phyloP scores from a whole-genome alignment of 208 protist genomes.

The Acanthamoeba castellanii region DNA sequence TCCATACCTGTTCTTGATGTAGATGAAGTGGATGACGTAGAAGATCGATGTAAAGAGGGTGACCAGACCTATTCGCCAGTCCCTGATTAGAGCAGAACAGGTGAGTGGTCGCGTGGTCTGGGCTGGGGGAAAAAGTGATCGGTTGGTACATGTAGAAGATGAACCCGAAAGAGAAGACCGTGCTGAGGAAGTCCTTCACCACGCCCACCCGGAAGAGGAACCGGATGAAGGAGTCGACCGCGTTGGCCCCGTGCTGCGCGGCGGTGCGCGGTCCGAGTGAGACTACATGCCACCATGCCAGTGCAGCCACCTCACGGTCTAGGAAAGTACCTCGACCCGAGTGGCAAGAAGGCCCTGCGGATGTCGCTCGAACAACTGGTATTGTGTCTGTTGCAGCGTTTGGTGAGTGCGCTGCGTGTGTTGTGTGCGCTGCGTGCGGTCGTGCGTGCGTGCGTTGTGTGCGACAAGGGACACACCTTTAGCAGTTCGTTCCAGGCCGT shows the following conservation, averaged over 20 bases:
- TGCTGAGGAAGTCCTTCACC: slow-evolving; percentile 44
- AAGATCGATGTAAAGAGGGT: not conserved
- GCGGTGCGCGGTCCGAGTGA: no score
- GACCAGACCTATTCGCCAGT: slow-evolving; percentile 27
- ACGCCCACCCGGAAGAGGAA: slow-evolving; percentile 26
- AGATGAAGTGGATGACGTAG: slow-evolving; percentile 37
- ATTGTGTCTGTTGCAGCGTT: not conserved
- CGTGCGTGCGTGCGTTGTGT: no score
- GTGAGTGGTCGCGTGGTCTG: not conserved
- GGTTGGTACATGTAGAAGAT: not conserved
- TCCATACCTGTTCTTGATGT: slow-evolving; percentile 30
- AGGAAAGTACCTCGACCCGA: not conserved
- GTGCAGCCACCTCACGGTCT: no score
- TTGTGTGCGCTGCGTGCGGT: no score
- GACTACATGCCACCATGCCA: no score
- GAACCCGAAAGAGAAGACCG: not conserved
- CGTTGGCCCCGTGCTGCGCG: not conserved
- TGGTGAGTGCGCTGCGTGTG: no score
- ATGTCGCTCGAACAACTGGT: slow-evolving; percentile 37
- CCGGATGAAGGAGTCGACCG: slow-evolving; percentile 36
- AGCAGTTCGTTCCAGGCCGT: not conserved
- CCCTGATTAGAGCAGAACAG: not conserved
- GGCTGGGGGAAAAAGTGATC: no score
- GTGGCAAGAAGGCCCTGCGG: not conserved
- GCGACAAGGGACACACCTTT: not conserved